Evolutionary conservation across 768 basidiomycete genomes (phyloP).

Genomic region (Hericium erinaceus): DNA sequence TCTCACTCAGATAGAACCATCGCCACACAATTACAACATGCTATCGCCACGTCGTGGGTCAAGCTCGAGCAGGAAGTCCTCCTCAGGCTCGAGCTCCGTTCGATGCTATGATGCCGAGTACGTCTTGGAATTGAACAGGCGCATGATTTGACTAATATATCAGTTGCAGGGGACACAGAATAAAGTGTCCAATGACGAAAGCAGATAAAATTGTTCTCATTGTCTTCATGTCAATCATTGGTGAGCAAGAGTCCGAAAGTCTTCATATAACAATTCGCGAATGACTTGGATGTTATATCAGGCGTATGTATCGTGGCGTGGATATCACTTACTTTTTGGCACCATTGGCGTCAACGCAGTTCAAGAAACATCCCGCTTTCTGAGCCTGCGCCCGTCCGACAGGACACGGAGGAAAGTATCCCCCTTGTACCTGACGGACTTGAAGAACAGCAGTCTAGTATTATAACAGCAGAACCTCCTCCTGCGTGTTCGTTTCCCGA

Average conservation of each 20-base stretch:
- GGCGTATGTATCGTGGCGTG: too few relatives aligned
- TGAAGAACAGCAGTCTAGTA: too few relatives aligned
- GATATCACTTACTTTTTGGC: too few relatives aligned
- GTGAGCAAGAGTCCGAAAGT: neutral
- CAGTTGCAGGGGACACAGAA: neutral
- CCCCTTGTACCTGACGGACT: too few relatives aligned
- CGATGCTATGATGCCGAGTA: neutral
- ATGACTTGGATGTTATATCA: too few relatives aligned
- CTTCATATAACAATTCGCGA: too few relatives aligned
- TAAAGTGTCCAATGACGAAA: neutral
- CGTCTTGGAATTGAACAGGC: neutral
- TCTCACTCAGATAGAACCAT: neutral
- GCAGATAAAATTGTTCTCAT: neutral
- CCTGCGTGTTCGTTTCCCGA: too few relatives aligned
- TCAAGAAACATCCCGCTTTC: too few relatives aligned
- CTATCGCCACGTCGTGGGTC: neutral
- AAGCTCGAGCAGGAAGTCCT: neutral
- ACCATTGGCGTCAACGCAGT: too few relatives aligned
- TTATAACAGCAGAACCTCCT: too few relatives aligned
- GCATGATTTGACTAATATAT: neutral
- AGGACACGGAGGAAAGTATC: too few relatives aligned
- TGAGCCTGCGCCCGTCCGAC: too few relatives aligned
- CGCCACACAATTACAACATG: neutral
- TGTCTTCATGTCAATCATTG: neutral
- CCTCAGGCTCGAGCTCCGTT: neutral